Evolutionary conservation across 495 filamentous ascomycete genomes (phyloP).

Genomic region (Pyrenula aspistea): DNA sequence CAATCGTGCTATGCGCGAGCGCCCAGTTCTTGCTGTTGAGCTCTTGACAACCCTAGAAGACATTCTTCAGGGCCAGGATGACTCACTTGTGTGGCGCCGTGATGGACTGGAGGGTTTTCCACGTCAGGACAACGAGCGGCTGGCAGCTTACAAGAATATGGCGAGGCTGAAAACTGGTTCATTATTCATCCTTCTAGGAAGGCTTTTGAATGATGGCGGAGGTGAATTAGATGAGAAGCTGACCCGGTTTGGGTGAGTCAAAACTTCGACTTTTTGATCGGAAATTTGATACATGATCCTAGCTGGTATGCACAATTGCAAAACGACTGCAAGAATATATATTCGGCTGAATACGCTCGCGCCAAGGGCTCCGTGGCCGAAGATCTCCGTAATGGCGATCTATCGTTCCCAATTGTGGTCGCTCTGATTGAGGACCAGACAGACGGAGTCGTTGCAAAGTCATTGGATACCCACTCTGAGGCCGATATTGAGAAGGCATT

Average conservation of each 20-base stretch:
- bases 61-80: constrained; percentile 20
- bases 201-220: constrained; percentile 2
- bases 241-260: constrained; percentile 5
- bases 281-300: background rate
- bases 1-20: constrained; percentile 7
- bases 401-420: constrained; percentile 17
- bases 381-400: constrained; percentile 19
- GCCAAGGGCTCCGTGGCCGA: constrained; percentile 17
- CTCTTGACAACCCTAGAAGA: constrained; percentile 15
- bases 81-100: constrained; percentile 21
- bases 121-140: constrained; percentile 3
- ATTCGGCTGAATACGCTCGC: constrained; percentile 16
- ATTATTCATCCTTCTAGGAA: no score
- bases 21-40: constrained; percentile 11
- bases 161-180: no score
- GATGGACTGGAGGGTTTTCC: constrained; percentile 15
- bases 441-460: no score
- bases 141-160: no score
- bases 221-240: constrained; percentile 5
- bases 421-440: constrained; percentile 11
- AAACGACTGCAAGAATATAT: constrained; percentile 23
- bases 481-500: no score
- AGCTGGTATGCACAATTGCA: constrained; percentile 21
- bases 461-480: no score
- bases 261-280: background rate